phyloP scores from a whole-genome alignment of 768 basidiomycete species.

The Suillus ampliporus region DNA sequence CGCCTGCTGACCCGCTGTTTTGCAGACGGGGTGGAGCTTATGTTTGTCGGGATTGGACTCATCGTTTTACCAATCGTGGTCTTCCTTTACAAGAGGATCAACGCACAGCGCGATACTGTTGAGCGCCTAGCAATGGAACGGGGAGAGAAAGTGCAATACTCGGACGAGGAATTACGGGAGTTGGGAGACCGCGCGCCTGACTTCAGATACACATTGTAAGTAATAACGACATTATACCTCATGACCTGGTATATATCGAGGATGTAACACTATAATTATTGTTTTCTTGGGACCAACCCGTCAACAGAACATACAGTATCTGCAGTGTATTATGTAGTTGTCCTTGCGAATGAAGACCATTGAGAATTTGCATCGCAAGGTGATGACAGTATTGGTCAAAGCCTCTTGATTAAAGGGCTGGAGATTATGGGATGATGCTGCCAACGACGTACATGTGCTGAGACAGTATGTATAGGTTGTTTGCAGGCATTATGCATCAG shows the following conservation, averaged over 20 bases:
- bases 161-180: constrained; percentile 30
- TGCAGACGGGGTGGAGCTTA: constrained; percentile 65
- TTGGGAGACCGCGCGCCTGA: constrained; percentile 69
- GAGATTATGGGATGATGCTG: too few relatives aligned
- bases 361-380: too few relatives aligned
- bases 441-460: too few relatives aligned
- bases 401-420: too few relatives aligned
- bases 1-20: neutral
- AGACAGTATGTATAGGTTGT: too few relatives aligned
- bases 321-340: too few relatives aligned
- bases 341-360: too few relatives aligned
- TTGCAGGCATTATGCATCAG: too few relatives aligned
- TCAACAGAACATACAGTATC: too few relatives aligned
- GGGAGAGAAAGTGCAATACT: constrained; percentile 26
- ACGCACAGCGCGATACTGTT: constrained; percentile 51
- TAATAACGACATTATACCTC: constrained; percentile 19
- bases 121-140: constrained; percentile 18
- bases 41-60: constrained; percentile 72
- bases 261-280: too few relatives aligned
- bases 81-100: constrained; percentile 59
- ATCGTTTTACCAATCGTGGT: constrained; percentile 54
- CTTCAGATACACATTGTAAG: constrained; percentile 59
- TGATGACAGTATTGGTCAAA: too few relatives aligned
- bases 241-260: neutral
- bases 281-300: too few relatives aligned